These are phyloP conservation scores for Vitis cinerea DNA, from an alignment of 164 flowering plant species.

Conservation along the genomic window DNA sequence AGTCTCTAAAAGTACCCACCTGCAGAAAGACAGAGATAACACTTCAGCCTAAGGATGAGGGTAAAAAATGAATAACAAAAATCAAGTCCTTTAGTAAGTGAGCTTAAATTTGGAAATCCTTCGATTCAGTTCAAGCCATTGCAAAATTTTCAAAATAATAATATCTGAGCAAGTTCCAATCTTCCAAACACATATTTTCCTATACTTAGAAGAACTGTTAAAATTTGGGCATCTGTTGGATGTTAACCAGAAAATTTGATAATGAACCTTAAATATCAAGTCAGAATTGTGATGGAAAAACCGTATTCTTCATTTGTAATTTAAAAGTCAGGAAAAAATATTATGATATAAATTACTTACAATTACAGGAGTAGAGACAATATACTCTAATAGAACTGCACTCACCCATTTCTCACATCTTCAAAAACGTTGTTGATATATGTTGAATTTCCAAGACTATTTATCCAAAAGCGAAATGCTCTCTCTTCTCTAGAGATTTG, in stretches of 20 bases:
- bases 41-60: neutral
- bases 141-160: neutral
- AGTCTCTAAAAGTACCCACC: conserved; percentile 86
- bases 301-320: no score
- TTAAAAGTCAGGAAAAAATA: neutral
- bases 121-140: neutral
- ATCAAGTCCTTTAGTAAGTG: neutral
- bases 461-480: conserved; percentile 86
- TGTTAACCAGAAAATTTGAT: no score
- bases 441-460: conserved; percentile 72
- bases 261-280: no score
- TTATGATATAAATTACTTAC: neutral
- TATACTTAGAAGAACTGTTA: no score
- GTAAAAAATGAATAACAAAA: neutral
- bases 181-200: neutral
- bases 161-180: neutral
- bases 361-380: neutral
- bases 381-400: neutral
- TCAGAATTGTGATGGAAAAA: no score
- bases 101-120: neutral
- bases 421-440: conserved; percentile 75
- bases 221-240: no score
- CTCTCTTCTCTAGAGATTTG: conserved; percentile 81
- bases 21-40: conserved; percentile 21
- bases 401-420: conserved; percentile 89